Conservation (phyloP, 177 flowering plant genomes). For the Tripterygium wilfordii region DNA sequence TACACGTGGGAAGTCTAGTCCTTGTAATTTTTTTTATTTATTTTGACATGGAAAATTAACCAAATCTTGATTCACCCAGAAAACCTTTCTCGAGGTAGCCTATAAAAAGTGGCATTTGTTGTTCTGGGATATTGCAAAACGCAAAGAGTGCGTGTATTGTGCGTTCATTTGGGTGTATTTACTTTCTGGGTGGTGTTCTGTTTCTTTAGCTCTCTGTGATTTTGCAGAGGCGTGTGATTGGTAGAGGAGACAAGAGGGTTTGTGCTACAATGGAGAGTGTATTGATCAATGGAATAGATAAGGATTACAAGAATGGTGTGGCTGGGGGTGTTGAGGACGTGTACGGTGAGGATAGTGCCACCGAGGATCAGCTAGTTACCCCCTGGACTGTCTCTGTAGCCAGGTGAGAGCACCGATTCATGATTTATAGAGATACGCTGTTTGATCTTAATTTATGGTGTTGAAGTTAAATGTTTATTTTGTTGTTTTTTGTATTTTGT, state of each 20-base stretch:
- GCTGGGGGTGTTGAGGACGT: slow-evolving; percentile 40
- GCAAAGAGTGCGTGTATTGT: no score
- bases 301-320: slow-evolving; percentile 12
- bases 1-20: no score
- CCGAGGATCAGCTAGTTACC: slow-evolving; percentile 50
- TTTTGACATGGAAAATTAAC: no score
- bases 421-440: neutral
- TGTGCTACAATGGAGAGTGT: slow-evolving; percentile 20
- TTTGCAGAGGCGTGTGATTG: slow-evolving; percentile 22
- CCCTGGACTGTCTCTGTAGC: slow-evolving; percentile 72
- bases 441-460: neutral
- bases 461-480: neutral
- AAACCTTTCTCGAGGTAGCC: no score
- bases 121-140: no score
- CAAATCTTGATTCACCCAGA: no score
- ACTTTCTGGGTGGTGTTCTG: slow-evolving; percentile 5
- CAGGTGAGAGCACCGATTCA: slow-evolving; percentile 27
- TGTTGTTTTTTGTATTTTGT: neutral
- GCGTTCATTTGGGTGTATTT: slow-evolving; percentile 2
- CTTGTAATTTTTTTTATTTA: no score
- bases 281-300: slow-evolving; percentile 10
- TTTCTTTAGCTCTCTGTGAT: slow-evolving; percentile 7
- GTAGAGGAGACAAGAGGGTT: slow-evolving; percentile 14
- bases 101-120: no score
- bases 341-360: slow-evolving; percentile 54